A percentile compares a stretch with the other conserved stretches of the same genome.
Conservation (phyloP, 306 rosid species). For the Gastrolobium villosum region DNA sequence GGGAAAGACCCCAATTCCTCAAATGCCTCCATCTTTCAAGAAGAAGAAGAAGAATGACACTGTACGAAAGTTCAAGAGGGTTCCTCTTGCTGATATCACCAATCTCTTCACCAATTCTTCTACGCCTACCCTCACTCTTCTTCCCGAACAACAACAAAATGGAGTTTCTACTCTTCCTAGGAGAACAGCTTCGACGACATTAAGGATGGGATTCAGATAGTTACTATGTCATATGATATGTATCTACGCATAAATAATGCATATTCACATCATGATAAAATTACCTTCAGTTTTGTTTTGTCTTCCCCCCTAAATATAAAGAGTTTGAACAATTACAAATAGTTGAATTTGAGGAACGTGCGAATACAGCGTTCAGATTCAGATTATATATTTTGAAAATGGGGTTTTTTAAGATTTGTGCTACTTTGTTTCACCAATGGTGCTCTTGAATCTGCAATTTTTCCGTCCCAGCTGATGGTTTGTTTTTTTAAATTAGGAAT, state of each 20-base stretch:
- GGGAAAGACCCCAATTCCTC: constrained; percentile 31
- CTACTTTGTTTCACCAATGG: neutral
- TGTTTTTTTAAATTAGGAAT: too few relatives aligned
- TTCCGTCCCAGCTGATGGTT: neutral
- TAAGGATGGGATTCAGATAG: constrained; percentile 61
- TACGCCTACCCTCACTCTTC: neutral
- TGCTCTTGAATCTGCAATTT: constrained; percentile 24
- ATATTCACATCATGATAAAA: neutral
- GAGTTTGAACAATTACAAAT: neutral
- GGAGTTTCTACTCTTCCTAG: neutral
- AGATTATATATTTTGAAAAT: neutral
- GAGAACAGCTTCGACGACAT: neutral
- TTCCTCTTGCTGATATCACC: constrained; percentile 55
- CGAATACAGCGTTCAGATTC: neutral
- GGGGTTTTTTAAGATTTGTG: neutral
- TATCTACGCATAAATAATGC: neutral
- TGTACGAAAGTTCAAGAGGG: neutral
- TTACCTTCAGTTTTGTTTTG: neutral
- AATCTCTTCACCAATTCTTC: constrained; percentile 27
- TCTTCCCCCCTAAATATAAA: neutral
- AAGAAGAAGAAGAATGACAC: neutral
- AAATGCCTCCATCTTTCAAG: constrained; percentile 33
- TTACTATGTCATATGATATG: neutral
- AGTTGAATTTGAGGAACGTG: neutral
- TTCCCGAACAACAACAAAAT: neutral